phyloP scores from a whole-genome alignment of 257 asterid genomes.

The Nicotiana knightiana region DNA sequence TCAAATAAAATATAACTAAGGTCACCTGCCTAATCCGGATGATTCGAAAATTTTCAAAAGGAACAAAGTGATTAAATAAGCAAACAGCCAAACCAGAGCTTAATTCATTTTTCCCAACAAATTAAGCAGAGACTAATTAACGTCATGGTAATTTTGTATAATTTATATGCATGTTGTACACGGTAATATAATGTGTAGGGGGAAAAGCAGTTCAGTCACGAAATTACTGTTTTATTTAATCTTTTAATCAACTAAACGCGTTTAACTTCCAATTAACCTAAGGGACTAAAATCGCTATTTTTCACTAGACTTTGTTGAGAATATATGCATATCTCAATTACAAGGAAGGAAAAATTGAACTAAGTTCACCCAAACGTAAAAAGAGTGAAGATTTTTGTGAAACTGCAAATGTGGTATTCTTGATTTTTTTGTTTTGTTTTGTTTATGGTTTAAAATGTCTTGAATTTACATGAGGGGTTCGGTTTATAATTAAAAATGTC shows the following conservation, averaged over 20 bases:
- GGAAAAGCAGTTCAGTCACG: neutral
- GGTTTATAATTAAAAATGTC: neutral
- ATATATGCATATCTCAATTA: neutral
- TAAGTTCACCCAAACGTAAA: neutral
- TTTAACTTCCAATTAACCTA: neutral
- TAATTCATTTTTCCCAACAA: too few species aligned
- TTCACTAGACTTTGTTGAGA: neutral
- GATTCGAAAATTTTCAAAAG: neutral
- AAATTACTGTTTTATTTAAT: neutral
- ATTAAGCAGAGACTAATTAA: neutral
- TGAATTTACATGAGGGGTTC: neutral
- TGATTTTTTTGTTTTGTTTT: neutral
- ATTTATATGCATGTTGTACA: neutral
- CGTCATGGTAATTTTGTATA: neutral
- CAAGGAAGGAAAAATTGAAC: neutral
- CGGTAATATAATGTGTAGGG: neutral
- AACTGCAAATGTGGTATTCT: too few species aligned
- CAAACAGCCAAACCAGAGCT: neutral
- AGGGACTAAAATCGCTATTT: neutral
- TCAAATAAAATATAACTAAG: too few species aligned
- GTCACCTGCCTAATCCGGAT: neutral
- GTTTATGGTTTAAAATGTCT: neutral
- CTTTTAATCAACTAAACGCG: neutral
- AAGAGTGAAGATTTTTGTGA: neutral
- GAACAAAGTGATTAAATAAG: neutral